These are phyloP conservation scores for Leccinum subgranulosum DNA, from an alignment of 768 basidiomycete species.

Conservation along the genomic window DNA sequence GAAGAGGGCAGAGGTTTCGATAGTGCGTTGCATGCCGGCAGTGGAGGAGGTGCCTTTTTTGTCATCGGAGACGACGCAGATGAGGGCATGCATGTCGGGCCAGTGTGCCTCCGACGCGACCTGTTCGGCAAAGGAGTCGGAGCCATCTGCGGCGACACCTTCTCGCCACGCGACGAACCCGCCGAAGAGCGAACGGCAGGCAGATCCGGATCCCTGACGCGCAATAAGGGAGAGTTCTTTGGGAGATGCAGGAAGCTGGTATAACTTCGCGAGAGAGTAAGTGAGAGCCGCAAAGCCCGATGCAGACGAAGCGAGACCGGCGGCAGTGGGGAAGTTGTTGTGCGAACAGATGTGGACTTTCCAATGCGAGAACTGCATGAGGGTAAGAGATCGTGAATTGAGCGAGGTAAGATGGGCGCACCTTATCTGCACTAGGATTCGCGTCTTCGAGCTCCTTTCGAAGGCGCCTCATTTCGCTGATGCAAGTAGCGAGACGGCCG, in stretches of 20 bases:
- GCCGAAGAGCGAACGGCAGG: conserved; percentile 95
- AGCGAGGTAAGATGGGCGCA: conserved; percentile 25
- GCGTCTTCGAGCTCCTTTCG: conserved; percentile 73
- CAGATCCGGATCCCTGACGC: conserved; percentile 96
- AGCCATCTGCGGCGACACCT: conserved; percentile 55
- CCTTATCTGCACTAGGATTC: conserved; percentile 63
- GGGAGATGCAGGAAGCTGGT: conserved; percentile 71
- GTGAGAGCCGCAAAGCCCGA: conserved; percentile 96
- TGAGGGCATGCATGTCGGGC: conserved; percentile 95
- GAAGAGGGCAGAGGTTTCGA: conserved; percentile 85
- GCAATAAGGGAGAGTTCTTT: conserved; percentile 90
- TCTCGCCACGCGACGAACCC: conserved; percentile 94
- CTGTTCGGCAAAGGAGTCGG: conserved; percentile 85
- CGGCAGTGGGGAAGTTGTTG: conserved; percentile 99
- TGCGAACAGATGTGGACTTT: conserved; percentile 87
- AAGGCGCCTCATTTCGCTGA: conserved; percentile 78
- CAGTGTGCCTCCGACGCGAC: conserved; percentile 85
- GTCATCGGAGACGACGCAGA: conserved; percentile 93
- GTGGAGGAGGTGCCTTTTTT: conserved; percentile 97
- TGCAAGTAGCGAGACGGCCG: conserved; percentile 80
- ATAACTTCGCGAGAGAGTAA: conserved; percentile 83
- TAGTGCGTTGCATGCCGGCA: conserved; percentile 96
- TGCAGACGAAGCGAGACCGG: conserved; percentile 95
- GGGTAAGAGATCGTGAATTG: neutral
- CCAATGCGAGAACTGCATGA: conserved; percentile 33